Conservation (phyloP, 2,329 filamentous ascomycete species). For the Chalaropsis ovoidea region DNA sequence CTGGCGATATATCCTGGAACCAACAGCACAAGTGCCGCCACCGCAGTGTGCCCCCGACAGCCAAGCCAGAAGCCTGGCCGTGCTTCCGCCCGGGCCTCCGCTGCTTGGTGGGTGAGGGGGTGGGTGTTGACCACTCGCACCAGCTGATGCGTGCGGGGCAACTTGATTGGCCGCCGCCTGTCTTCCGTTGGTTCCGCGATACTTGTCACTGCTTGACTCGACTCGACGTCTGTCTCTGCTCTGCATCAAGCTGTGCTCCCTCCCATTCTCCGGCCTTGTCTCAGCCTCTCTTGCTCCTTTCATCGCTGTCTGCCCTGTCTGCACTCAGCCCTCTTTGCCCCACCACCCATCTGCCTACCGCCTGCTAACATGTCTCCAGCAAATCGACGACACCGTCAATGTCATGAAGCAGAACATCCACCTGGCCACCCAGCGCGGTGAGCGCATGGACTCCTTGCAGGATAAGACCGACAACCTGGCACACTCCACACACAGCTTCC, state of each 20-base stretch:
- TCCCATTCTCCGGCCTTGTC: neutral
- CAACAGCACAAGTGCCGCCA: neutral
- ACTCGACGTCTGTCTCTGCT: neutral
- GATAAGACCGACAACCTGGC: conserved; percentile 94
- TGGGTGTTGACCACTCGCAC: neutral
- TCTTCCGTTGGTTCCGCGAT: conserved; percentile 11
- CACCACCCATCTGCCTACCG: neutral
- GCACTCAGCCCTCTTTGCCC: neutral
- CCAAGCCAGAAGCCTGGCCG: neutral
- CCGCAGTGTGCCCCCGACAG: neutral
- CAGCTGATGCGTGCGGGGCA: conserved; percentile 2
- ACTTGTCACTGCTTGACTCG: conserved; percentile 3
- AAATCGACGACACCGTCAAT: conserved; percentile 93
- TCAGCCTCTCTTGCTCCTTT: neutral
- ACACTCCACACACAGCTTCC: conserved; percentile 87
- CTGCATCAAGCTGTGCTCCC: neutral
- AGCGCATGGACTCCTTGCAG: conserved; percentile 75
- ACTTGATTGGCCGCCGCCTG: neutral
- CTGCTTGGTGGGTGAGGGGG: neutral
- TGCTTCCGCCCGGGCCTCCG: neutral
- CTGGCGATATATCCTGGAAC: neutral
- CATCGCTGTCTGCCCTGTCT: neutral
- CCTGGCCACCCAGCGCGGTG: conserved; percentile 88
- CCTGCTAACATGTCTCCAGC: conserved; percentile 42
- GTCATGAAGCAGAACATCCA: conserved; percentile 98